A percentile compares a stretch with the other conserved stretches of the same genome.
These are phyloP conservation scores for Grosmannia serpens DNA, from an alignment of 2,329 filamentous ascomycete species.

Conservation along the genomic window DNA sequence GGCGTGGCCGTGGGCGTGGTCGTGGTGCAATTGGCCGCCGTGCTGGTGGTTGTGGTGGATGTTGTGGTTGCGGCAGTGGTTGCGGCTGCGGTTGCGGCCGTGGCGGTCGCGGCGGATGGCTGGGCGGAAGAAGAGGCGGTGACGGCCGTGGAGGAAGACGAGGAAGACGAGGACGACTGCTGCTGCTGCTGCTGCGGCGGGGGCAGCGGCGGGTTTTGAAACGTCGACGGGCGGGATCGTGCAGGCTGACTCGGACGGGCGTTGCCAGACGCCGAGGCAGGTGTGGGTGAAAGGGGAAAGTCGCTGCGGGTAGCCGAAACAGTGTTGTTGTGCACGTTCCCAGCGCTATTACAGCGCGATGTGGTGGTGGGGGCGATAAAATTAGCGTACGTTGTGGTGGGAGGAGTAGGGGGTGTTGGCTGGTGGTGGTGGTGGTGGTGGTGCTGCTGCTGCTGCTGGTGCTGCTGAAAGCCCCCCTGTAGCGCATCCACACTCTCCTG, in stretches of 20 bases:
- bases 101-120: background rate
- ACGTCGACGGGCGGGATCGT: background rate
- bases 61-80: too few relatives aligned
- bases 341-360: slow-evolving; percentile 2
- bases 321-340: slow-evolving; percentile 2
- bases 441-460: background rate
- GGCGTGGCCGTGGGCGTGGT: slow-evolving; percentile 1
- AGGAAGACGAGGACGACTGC: slow-evolving; percentile 1
- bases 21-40: slow-evolving; percentile 5
- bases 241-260: background rate
- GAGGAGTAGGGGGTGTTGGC: background rate
- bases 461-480: slow-evolving; percentile 6
- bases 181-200: background rate
- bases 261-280: background rate
- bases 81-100: background rate
- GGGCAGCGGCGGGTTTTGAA: background rate
- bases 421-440: background rate
- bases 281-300: background rate
- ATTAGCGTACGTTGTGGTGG: background rate
- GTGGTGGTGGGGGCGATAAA: background rate
- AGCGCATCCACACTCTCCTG: background rate
- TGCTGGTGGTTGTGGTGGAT: slow-evolving; percentile 10
- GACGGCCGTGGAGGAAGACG: slow-evolving; percentile 6
- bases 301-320: background rate
- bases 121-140: slow-evolving; percentile 1